Conservation (phyloP, 176 grass and related monocot genomes). For the Aechmea fasciata region DNA sequence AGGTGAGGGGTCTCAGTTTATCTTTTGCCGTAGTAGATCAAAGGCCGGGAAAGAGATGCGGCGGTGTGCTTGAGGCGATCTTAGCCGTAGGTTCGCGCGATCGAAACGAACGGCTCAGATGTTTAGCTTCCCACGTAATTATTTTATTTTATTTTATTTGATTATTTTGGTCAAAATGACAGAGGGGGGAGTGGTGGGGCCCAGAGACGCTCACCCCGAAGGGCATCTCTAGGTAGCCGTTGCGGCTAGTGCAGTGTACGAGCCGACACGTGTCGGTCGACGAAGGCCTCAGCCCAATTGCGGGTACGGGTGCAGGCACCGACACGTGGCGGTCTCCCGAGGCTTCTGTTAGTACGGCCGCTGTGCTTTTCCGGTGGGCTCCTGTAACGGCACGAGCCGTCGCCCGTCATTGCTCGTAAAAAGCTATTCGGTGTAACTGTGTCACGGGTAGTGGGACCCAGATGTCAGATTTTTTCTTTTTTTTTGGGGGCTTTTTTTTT, state of each 20-base stretch:
- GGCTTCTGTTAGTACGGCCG: slow-evolving; percentile 6
- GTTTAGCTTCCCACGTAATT: not conserved
- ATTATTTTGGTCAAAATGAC: not conserved
- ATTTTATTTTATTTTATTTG: not conserved
- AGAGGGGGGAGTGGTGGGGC: not conserved
- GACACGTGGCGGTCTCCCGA: slow-evolving; percentile 16
- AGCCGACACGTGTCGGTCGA: slow-evolving; percentile 8
- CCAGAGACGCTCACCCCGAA: not conserved
- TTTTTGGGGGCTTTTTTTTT: too few species aligned
- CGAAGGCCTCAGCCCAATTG: not conserved
- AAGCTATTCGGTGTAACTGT: slow-evolving; percentile 11
- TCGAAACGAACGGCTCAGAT: slow-evolving; percentile 2
- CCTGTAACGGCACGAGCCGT: not conserved
- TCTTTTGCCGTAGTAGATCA: too few species aligned
- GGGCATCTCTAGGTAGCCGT: slow-evolving; percentile 16
- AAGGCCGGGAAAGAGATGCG: not conserved
- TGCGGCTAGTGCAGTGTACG: not conserved
- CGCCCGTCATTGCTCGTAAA: not conserved
- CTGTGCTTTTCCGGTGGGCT: not conserved
- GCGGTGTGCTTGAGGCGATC: slow-evolving; percentile 11
- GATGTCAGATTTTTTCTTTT: too few species aligned
- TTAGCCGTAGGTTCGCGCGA: not conserved
- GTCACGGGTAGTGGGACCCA: not conserved
- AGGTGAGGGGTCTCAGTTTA: too few species aligned
- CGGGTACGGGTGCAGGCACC: not conserved